Conservation (phyloP, 2,329 filamentous ascomycete species). For the Aspergillus oerlinghausenensis region DNA sequence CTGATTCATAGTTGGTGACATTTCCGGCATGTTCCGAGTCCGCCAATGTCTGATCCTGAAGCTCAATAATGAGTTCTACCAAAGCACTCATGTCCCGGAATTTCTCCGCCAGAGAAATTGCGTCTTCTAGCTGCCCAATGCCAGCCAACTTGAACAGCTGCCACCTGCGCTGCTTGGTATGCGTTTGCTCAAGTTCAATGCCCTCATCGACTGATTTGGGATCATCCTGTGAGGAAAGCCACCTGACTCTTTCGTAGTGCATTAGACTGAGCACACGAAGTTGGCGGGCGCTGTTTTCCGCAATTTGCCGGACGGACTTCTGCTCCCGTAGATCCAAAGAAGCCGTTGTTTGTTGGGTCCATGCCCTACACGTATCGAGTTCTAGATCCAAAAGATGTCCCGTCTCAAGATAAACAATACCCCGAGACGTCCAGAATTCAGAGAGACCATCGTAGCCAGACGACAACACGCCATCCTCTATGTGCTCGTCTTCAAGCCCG, state of each 20-base stretch:
- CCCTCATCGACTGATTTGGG: constrained; percentile 47
- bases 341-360: constrained; percentile 29
- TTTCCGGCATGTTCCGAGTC: constrained; percentile 13
- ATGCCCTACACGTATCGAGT: constrained; percentile 37
- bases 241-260: constrained; percentile 56
- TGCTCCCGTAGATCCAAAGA: constrained; percentile 29
- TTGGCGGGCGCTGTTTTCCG: constrained; percentile 49
- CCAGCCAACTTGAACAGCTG: constrained; percentile 45
- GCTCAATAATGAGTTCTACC: constrained; percentile 46
- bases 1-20: constrained; percentile 23
- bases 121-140: constrained; percentile 54
- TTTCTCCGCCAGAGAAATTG: constrained; percentile 58
- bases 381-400: constrained; percentile 38
- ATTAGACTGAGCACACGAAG: constrained; percentile 56
- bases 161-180: constrained; percentile 41
- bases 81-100: constrained; percentile 61
- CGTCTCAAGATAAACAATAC: constrained; percentile 34
- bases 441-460: constrained; percentile 65
- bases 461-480: constrained; percentile 61
- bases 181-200: constrained; percentile 41
- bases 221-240: constrained; percentile 51
- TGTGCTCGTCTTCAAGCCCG: constrained; percentile 63
- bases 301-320: constrained; percentile 44
- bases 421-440: constrained; percentile 78
- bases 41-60: constrained; percentile 35